phyloP scores from a whole-genome alignment of 805 yeast species.

The Pichia pseudocactophila region DNA sequence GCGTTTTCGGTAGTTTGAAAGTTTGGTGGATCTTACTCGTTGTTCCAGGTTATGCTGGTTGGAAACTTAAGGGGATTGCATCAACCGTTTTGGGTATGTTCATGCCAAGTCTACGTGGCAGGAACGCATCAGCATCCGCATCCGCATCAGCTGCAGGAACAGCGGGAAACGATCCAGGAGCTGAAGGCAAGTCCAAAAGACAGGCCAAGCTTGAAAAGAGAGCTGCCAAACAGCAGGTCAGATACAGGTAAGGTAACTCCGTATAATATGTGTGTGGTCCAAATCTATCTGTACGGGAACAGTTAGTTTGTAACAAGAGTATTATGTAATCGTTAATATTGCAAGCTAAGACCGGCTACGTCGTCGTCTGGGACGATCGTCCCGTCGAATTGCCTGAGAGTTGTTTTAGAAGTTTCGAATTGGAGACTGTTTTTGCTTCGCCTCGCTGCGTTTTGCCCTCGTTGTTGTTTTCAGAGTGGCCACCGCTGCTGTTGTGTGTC shows the following conservation, averaged over 20 bases:
- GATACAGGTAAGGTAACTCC: neutral
- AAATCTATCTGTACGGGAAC: too few species aligned
- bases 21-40: slow-evolving; percentile 49
- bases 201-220: slow-evolving; percentile 33
- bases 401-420: too few species aligned
- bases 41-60: slow-evolving; percentile 45
- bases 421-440: neutral
- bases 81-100: slow-evolving; percentile 18
- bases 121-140: neutral
- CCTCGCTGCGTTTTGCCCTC: neutral
- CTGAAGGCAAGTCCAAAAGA: slow-evolving; percentile 27
- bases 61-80: slow-evolving; percentile 36
- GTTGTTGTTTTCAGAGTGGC: neutral
- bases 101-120: slow-evolving; percentile 10
- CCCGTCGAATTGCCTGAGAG: too few species aligned
- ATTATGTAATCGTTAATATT: too few species aligned
- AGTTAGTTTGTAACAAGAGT: too few species aligned
- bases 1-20: slow-evolving; percentile 45
- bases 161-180: slow-evolving; percentile 1
- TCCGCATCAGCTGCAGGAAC: slow-evolving; percentile 4
- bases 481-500: neutral
- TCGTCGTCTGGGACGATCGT: too few species aligned
- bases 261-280: too few species aligned
- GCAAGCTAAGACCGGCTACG: too few species aligned
- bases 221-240: slow-evolving; percentile 18